phyloP scores from a whole-genome alignment of 1,139 yeast species.

The Saccharomyces hybrid region DNA sequence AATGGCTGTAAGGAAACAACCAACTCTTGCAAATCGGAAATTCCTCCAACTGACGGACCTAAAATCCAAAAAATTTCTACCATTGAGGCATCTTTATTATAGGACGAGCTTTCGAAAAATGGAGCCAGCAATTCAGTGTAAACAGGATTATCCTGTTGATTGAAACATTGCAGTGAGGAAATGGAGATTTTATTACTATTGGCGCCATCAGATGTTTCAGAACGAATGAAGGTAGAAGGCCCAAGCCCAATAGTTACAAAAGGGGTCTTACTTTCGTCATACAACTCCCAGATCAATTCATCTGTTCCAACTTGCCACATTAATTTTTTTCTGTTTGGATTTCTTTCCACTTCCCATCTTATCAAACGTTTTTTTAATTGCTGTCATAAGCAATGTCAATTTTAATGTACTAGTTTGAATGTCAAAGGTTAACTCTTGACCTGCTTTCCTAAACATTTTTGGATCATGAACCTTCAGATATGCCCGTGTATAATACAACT shows the following conservation, averaged over 20 bases:
- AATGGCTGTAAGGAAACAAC: conserved; percentile 53
- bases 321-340: conserved; percentile 28
- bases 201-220: conserved; percentile 53
- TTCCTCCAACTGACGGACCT: conserved; percentile 81
- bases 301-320: conserved; percentile 65
- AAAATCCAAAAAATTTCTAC: conserved; percentile 61
- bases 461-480: conserved; percentile 28
- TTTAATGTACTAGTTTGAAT: conserved; percentile 50
- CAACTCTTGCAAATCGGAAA: conserved; percentile 52
- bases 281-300: conserved; percentile 63
- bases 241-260: conserved; percentile 66
- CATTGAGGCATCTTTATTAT: conserved; percentile 31
- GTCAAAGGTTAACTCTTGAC: conserved; percentile 47
- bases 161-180: conserved; percentile 60
- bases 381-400: conserved; percentile 57
- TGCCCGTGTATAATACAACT: conserved; percentile 26
- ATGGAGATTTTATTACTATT: conserved; percentile 52
- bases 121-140: conserved; percentile 71
- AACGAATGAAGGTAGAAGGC: conserved; percentile 49
- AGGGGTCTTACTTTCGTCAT: conserved; percentile 51
- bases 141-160: conserved; percentile 47
- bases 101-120: conserved; percentile 21
- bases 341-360: conserved; percentile 35
- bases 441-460: conserved; percentile 23
- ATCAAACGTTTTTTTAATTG: conserved; percentile 49